phyloP scores from a whole-genome alignment of 2,329 filamentous ascomycete genomes.

The Ceratocystis papillata region DNA sequence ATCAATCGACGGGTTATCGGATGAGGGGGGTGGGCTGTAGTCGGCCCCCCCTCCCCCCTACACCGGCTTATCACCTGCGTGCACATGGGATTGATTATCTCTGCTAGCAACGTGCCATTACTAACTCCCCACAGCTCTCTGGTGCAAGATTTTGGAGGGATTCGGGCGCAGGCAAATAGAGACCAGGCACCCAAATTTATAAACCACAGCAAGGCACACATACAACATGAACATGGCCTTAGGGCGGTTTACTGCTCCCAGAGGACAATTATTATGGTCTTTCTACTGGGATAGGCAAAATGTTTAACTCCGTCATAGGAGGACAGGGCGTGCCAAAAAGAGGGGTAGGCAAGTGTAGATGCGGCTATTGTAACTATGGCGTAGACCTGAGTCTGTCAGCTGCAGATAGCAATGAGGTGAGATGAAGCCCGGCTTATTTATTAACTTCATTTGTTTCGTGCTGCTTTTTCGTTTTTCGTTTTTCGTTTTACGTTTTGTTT shows the following conservation, averaged over 20 bases:
- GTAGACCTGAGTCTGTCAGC: background rate
- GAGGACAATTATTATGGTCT: background rate
- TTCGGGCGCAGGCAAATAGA: background rate
- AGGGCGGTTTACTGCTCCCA: background rate
- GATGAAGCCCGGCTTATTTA: background rate
- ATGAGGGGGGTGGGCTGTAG: background rate
- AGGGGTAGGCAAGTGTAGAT: background rate
- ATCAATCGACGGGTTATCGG: background rate
- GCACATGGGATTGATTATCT: no score
- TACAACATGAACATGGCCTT: background rate
- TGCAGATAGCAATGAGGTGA: background rate
- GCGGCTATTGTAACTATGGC: background rate
- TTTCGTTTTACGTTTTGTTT: background rate
- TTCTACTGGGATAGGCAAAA: background rate
- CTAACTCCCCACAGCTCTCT: no score
- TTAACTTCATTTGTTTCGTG: background rate
- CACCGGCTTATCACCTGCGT: no score
- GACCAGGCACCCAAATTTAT: background rate
- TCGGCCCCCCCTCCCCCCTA: background rate
- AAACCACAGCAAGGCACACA: background rate
- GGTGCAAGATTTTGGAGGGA: no score
- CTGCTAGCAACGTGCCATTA: no score
- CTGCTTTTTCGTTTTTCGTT: background rate
- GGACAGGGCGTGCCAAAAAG: background rate
- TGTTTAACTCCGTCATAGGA: background rate